These are phyloP conservation scores for Batkoa obscura DNA, from an alignment of 371 early-diverging fungal species.

Conservation along the genomic window DNA sequence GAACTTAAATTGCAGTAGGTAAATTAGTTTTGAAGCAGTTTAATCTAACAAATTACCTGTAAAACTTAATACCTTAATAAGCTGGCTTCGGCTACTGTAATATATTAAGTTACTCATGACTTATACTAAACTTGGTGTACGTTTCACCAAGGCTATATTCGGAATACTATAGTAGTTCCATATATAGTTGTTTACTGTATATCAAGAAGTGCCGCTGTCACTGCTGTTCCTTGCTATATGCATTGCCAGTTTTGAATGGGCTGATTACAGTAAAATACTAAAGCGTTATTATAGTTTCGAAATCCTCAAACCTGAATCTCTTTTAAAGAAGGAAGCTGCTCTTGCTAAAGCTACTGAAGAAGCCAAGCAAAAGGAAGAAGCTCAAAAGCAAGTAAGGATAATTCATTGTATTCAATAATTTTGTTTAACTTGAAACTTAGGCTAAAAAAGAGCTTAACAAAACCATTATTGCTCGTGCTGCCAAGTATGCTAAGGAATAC, in stretches of 20 bases:
- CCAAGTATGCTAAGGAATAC: slow-evolving; percentile 93
- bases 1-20: no score
- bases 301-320: slow-evolving; percentile 81
- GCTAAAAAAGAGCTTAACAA: neutral
- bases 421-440: neutral
- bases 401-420: slow-evolving; percentile 35
- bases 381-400: slow-evolving; percentile 26
- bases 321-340: slow-evolving; percentile 91
- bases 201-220: slow-evolving; percentile 6
- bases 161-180: no score
- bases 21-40: no score
- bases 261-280: neutral
- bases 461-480: slow-evolving; percentile 89
- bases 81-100: no score
- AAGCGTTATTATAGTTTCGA: slow-evolving; percentile 34
- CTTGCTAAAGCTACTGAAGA: slow-evolving; percentile 47
- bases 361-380: neutral
- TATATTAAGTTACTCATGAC: no score
- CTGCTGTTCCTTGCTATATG: neutral
- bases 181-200: neutral
- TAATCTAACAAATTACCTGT: no score
- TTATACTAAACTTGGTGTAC: no score
- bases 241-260: slow-evolving; percentile 5
- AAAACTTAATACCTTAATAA: no score
- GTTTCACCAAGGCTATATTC: no score